A percentile compares a stretch with the other conserved stretches of the same genome.
These are phyloP conservation scores for Coemansia sp. DNA, from an alignment of 192 early-diverging fungal genomes.

Conservation along the genomic window DNA sequence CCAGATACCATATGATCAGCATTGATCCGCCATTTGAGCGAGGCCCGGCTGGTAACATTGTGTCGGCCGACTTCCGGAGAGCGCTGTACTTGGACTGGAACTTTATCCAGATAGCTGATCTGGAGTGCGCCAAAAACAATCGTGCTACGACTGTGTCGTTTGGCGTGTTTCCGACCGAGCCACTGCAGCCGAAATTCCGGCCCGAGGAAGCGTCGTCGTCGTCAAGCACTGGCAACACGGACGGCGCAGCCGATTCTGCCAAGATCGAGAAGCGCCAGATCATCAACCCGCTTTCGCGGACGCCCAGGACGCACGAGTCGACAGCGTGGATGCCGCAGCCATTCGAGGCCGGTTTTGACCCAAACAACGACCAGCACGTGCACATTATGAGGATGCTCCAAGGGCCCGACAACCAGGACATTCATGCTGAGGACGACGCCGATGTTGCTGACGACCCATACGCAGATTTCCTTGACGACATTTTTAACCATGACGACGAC, in stretches of 20 bases:
- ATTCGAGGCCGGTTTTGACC: neutral
- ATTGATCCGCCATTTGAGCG: constrained; percentile 39
- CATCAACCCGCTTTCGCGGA: neutral
- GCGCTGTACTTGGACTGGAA: constrained; percentile 21
- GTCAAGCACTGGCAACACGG: neutral
- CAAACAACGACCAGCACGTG: neutral
- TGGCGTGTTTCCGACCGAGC: constrained; percentile 39
- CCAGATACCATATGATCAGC: constrained; percentile 50
- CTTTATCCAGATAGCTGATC: constrained; percentile 32
- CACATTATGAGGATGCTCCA: neutral
- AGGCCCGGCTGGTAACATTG: constrained; percentile 24
- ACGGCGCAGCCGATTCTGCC: neutral
- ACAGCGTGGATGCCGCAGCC: neutral
- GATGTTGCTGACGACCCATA: too few species aligned
- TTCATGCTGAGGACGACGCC: neutral
- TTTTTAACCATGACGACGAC: too few species aligned
- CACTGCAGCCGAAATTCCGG: neutral
- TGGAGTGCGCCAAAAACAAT: neutral
- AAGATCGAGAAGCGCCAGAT: neutral
- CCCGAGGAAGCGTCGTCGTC: neutral
- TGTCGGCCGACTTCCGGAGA: constrained; percentile 40
- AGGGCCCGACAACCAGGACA: neutral
- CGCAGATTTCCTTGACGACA: too few species aligned
- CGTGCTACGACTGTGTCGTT: constrained; percentile 16
- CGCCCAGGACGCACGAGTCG: neutral